Percentiles rank a stretch among this genome's conserved stretches.
These are phyloP conservation scores for Kwoniella sp. DNA, from an alignment of 768 basidiomycete species.

Conservation along the genomic window DNA sequence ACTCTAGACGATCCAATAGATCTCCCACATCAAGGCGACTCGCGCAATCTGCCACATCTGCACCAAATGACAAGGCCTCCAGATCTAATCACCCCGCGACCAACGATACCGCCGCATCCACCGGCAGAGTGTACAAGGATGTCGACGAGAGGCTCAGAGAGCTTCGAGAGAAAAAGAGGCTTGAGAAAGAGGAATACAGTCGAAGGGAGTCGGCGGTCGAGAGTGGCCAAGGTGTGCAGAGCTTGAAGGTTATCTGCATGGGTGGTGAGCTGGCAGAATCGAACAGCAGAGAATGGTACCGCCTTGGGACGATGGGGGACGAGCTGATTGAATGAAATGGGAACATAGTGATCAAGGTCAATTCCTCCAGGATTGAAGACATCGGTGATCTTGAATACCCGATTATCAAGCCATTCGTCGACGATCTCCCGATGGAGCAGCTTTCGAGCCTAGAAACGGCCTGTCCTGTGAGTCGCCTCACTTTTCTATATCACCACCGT, in stretches of 20 bases:
- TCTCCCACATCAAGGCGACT: too few species aligned
- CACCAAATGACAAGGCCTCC: background rate
- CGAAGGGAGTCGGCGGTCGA: background rate
- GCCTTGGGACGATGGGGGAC: too few species aligned
- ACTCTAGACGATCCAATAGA: too few species aligned
- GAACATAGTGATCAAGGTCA: conserved; percentile 39
- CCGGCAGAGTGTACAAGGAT: conserved; percentile 15
- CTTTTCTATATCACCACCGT: too few species aligned
- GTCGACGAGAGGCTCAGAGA: conserved; percentile 18
- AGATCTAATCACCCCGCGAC: too few species aligned
- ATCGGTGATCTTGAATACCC: conserved; percentile 42
- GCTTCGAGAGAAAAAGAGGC: conserved; percentile 17
- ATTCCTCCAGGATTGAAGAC: conserved; percentile 38
- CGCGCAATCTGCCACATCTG: background rate
- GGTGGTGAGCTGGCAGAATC: conserved; percentile 23
- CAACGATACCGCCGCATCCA: background rate
- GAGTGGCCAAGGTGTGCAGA: conserved; percentile 11
- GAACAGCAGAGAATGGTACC: too few species aligned
- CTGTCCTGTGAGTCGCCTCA: too few species aligned
- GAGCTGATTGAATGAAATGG: too few species aligned
- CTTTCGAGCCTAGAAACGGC: conserved; percentile 33
- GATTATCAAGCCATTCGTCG: conserved; percentile 33
- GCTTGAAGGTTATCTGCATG: conserved; percentile 32
- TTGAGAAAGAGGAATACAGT: conserved; percentile 6
- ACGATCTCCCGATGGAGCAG: conserved; percentile 40